A percentile compares a stretch with the other conserved stretches of the same genome.
These are phyloP conservation scores for Colletotrichum incanum DNA, from an alignment of 2,329 filamentous ascomycete species.

Conservation along the genomic window DNA sequence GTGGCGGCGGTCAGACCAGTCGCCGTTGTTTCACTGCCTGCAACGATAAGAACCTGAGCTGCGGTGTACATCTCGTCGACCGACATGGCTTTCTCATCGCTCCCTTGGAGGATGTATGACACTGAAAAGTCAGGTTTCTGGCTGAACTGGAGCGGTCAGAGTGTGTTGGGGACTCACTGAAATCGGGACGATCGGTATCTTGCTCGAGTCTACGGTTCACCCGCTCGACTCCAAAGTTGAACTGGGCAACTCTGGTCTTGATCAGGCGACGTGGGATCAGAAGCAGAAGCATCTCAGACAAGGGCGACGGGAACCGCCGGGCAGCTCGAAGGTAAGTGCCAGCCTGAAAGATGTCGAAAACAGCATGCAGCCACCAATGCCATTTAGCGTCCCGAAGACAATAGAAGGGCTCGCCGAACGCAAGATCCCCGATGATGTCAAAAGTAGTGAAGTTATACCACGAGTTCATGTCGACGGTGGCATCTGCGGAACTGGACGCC, in stretches of 20 bases:
- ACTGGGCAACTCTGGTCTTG: slow-evolving; percentile 33
- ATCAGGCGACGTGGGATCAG: slow-evolving; percentile 37
- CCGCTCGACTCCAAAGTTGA: slow-evolving; percentile 36
- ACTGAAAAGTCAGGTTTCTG: not conserved
- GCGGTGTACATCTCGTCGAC: slow-evolving; percentile 36
- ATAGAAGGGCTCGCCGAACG: slow-evolving; percentile 51
- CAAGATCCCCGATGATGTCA: slow-evolving; percentile 51
- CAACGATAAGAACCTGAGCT: slow-evolving; percentile 48
- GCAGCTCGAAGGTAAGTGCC: slow-evolving; percentile 38
- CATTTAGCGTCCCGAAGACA: slow-evolving; percentile 46
- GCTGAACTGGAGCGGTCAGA: no score
- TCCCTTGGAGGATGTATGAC: slow-evolving; percentile 35
- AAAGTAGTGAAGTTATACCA: slow-evolving; percentile 52
- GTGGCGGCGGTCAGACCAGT: slow-evolving; percentile 49
- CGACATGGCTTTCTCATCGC: slow-evolving; percentile 33
- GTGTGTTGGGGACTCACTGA: slow-evolving; percentile 17
- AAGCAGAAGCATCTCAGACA: slow-evolving; percentile 34
- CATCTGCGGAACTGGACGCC: slow-evolving; percentile 21
- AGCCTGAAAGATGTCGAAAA: slow-evolving; percentile 46
- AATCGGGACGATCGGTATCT: slow-evolving; percentile 30
- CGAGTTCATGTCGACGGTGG: slow-evolving; percentile 46
- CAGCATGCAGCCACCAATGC: slow-evolving; percentile 49
- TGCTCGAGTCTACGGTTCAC: slow-evolving; percentile 31
- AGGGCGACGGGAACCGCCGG: slow-evolving; percentile 31
- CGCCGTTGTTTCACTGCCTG: slow-evolving; percentile 55